Evolutionary conservation across 768 basidiomycete genomes (phyloP), one percentile per base, ranked within the genome.

Genomic region (Hydnum rufescens): DNA sequence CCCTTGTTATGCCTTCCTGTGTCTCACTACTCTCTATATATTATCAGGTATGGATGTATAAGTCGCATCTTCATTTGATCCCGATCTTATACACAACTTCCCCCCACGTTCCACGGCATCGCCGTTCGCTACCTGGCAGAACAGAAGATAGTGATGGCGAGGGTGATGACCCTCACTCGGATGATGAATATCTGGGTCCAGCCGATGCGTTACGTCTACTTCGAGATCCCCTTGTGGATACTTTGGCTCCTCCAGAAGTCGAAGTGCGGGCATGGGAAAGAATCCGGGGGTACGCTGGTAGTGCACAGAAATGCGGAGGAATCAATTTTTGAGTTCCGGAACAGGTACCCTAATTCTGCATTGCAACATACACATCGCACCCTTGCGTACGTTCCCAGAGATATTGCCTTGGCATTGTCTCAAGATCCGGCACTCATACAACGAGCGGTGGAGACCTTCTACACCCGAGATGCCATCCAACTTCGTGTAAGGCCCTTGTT

Each of bases 11-110:
- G 49, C 55, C 39, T 26, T 26, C 36, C 31, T 30, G 18, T 28
- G 8, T 31, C 34, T 60, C 54, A 64, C 42, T 67, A 48, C 29
- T 13, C 44, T 25, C n/a, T n/a, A n/a, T n/a, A n/a, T n/a, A n/a
- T n/a, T n/a, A n/a, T 2, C 51, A 95, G 90, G 81, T 96, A 62
- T 96, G 92, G 92, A 82, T 97, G 61, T 71, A 82, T 67, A 68
- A 69, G 60, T 81, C 77, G 47, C 78, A 76, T 59, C 71, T 97
- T 16, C 92, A 97, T 65, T 75, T 99, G 54, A 70, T 97, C 48
- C 87, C 89, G 46, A 73, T 90, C 64, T 70, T 71, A 64, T 74
- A 86, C 61, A 62, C 76, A 36, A 93, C 90, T 60, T 68, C 73
- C 55, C 70, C 72, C 43, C 76, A 70, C 64, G 77, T 46, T 58